Conservation (phyloP, 129 eudicot species). For the Deinandra increscens region DNA sequence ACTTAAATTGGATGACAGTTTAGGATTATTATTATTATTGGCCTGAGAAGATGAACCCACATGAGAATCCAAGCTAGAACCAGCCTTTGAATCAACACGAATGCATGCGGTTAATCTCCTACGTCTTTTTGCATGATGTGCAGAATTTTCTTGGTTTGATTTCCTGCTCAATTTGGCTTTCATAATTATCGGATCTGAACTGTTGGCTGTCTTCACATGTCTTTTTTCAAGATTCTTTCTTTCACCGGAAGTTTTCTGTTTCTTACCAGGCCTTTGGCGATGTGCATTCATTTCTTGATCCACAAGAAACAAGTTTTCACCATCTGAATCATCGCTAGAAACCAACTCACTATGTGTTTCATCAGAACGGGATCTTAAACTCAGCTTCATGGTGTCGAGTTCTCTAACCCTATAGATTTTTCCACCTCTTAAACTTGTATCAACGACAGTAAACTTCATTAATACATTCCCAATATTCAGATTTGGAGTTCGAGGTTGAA, state of each 20-base stretch:
- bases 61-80: slow-evolving; percentile 32
- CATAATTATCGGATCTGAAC: slow-evolving; percentile 20
- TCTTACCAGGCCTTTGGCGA: not conserved
- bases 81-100: slow-evolving; percentile 21
- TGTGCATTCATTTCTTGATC: slow-evolving; percentile 17
- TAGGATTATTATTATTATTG: slow-evolving; percentile 25
- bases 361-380: slow-evolving; percentile 24
- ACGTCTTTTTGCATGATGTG: slow-evolving; percentile 38
- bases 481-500: slow-evolving; percentile 60
- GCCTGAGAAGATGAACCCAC: slow-evolving; percentile 39
- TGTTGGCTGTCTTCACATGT: slow-evolving; percentile 23
- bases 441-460: slow-evolving; percentile 53
- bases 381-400: slow-evolving; percentile 31
- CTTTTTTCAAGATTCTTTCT: slow-evolving; percentile 21
- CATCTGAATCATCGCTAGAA: slow-evolving; percentile 42
- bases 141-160: slow-evolving; percentile 28
- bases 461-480: slow-evolving; percentile 27
- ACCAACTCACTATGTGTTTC: slow-evolving; percentile 36
- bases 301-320: slow-evolving; percentile 24
- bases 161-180: slow-evolving; percentile 34
- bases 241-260: slow-evolving; percentile 28
- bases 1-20: slow-evolving; percentile 39
- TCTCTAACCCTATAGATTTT: slow-evolving; percentile 33
- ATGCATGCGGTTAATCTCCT: slow-evolving; percentile 42
- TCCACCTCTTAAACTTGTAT: slow-evolving; percentile 56